A percentile compares a stretch with the other conserved stretches of the same genome.
These are phyloP conservation scores for Boletus reticulatus DNA, from an alignment of 768 basidiomycete species.

Conservation along the genomic window DNA sequence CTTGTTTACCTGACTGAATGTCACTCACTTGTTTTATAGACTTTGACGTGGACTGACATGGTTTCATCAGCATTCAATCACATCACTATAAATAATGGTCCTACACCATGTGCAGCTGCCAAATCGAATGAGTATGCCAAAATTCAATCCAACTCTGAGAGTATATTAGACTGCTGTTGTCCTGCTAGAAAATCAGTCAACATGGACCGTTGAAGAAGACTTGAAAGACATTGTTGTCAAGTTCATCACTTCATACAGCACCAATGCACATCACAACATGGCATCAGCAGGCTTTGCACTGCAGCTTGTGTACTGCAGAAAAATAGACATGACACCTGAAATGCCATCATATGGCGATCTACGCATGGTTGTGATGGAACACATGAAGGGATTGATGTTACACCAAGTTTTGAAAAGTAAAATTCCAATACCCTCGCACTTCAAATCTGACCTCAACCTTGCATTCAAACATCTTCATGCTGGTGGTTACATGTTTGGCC, in stretches of 20 bases:
- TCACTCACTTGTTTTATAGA: too few relatives aligned
- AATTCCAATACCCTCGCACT: conserved; percentile 8
- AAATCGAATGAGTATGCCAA: conserved; percentile 4
- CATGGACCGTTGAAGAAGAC: conserved; percentile 5
- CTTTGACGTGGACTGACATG: too few relatives aligned
- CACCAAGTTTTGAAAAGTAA: not conserved
- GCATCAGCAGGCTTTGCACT: conserved; percentile 29
- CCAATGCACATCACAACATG: conserved; percentile 32
- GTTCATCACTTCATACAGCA: conserved; percentile 36
- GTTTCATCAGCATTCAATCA: not conserved
- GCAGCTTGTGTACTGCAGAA: conserved; percentile 30
- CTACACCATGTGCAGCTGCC: conserved; percentile 10
- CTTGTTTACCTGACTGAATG: too few relatives aligned
- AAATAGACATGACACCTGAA: conserved; percentile 1
- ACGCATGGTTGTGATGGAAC: conserved; percentile 42
- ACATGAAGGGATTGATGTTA: conserved; percentile 20
- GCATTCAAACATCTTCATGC: conserved; percentile 28
- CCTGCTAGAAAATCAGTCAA: not conserved
- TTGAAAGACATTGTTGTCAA: conserved; percentile 33
- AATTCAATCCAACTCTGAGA: not conserved
- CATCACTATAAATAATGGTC: not conserved
- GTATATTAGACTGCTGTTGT: conserved; percentile 15
- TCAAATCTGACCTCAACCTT: conserved; percentile 18
- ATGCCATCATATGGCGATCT: conserved; percentile 16
- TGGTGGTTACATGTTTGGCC: conserved; percentile 36